phyloP scores from a whole-genome alignment of 2,329 filamentous ascomycete genomes.

The Golovinomyces cichoracearum region DNA sequence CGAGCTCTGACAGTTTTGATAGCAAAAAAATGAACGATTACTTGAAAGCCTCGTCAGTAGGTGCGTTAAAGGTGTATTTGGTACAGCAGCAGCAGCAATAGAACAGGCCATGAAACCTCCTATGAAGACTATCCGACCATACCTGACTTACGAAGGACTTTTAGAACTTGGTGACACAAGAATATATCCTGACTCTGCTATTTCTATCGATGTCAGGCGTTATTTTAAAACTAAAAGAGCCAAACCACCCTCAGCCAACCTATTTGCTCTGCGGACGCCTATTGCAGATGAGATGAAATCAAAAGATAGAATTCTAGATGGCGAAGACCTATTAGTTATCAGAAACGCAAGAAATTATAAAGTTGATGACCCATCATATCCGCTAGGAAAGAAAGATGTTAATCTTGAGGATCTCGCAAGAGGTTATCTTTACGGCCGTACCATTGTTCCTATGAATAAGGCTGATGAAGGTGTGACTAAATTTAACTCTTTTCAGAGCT shows the following conservation, averaged over 20 bases:
- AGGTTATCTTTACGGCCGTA: constrained; percentile 80
- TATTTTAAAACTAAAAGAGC: constrained; percentile 71
- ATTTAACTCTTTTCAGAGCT: constrained; percentile 45
- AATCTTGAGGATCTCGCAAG: constrained; percentile 65
- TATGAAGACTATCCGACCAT: constrained; percentile 49
- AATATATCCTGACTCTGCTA: constrained; percentile 40
- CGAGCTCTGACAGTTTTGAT: not conserved
- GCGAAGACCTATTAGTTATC: constrained; percentile 30
- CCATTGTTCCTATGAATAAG: constrained; percentile 67
- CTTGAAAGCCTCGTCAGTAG: constrained; percentile 38
- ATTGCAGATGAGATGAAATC: constrained; percentile 20
- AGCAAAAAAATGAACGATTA: constrained; percentile 36
- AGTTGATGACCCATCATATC: constrained; percentile 45
- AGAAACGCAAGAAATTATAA: constrained; percentile 56
- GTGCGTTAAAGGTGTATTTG: constrained; percentile 43
- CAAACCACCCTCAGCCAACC: constrained; percentile 47
- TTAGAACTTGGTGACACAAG: constrained; percentile 55
- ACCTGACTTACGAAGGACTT: constrained; percentile 52
- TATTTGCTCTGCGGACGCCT: constrained; percentile 32
- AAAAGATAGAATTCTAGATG: constrained; percentile 13
- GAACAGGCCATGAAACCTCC: constrained; percentile 52
- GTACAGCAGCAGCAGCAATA: constrained; percentile 68
- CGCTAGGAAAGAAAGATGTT: constrained; percentile 60
- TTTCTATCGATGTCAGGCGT: constrained; percentile 67
- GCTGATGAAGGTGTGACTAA: constrained; percentile 75